Evolutionary conservation across 192 early-diverging fungal species (phyloP), one percentile per base, ranked within the genome.

Genomic region (Thoreauomyces humboldtii): DNA sequence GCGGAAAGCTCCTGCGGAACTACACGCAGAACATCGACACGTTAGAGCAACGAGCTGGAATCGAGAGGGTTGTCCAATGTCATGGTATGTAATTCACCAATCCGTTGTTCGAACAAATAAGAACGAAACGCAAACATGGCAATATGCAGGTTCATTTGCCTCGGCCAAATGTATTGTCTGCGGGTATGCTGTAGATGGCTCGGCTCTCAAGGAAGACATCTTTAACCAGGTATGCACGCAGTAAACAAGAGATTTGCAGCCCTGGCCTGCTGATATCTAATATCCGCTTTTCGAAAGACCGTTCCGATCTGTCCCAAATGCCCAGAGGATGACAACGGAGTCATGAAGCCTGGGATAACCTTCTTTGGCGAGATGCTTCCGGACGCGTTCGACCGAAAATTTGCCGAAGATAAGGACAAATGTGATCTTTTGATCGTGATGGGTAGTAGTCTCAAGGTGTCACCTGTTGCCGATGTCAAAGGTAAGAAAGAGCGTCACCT

Each of bases 21-120:
- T 98, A 98, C 69, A 96, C 96, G 0, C 96, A 98, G 63, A 98
- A 98, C 63, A 98, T 98, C 53, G 95, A 98, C 68, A 95, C 92
- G 2, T 70, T 99, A 12, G 96, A 99, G 70, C 86, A 91, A 41
- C 80, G 86, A 32, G 88, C 92, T 7, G 91, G 89, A 4, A 96
- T 98, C 41, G 72, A 82, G 25, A 79, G 74, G 2, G 83, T 97
- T 6, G 73, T 97, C 9, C 88, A 95, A 59, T 95, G 92, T 65
- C 96, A 99, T 75, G 96, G 94, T 70, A 83, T 44, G 50, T 2
- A n/a, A n/a, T n/a, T n/a, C n/a, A n/a, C n/a, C n/a, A n/a, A n/a
- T n/a, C n/a, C n/a, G n/a, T 1, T 43, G 42, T 15, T 43, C 17
- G 1, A 15, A 43, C 42, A 15, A 43, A n/a, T 43, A 19, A 15